Evolutionary conservation across 2,329 filamentous ascomycete genomes (phyloP).

Genomic region (Ilyonectria destructans): DNA sequence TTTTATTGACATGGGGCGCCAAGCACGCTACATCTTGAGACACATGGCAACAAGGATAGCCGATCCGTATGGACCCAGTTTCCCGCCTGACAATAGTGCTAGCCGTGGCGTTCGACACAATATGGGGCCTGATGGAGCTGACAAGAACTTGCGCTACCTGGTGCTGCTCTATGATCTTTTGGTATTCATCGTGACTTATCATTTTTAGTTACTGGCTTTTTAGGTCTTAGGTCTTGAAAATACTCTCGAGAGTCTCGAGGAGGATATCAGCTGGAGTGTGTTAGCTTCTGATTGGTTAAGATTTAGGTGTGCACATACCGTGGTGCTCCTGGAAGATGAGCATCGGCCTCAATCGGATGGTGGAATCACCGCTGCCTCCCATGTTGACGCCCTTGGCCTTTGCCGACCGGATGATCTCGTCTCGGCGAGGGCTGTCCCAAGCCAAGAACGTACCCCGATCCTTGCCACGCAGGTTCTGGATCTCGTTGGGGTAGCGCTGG

Average conservation of each 20-base stretch:
- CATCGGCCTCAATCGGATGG: constrained; percentile 88
- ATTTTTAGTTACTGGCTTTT: not conserved
- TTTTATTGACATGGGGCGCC: not conserved
- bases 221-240: constrained; percentile 64
- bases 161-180: not conserved
- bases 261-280: constrained; percentile 77
- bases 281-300: not conserved
- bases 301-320: constrained; percentile 34
- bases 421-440: constrained; percentile 85
- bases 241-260: constrained; percentile 82
- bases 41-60: constrained; percentile 12
- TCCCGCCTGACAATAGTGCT: not conserved
- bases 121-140: not conserved
- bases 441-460: constrained; percentile 92
- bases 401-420: constrained; percentile 82
- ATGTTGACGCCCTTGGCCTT: constrained; percentile 89
- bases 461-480: constrained; percentile 87
- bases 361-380: constrained; percentile 82
- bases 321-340: constrained; percentile 92
- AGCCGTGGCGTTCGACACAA: not conserved
- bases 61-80: not conserved
- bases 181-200: not conserved
- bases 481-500: constrained; percentile 79
- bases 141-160: not conserved
- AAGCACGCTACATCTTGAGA: not conserved